A percentile compares a stretch with the other conserved stretches of the same genome.
phyloP scores from a whole-genome alignment of 2,329 filamentous ascomycete species.

The Colletotrichum sp. region DNA sequence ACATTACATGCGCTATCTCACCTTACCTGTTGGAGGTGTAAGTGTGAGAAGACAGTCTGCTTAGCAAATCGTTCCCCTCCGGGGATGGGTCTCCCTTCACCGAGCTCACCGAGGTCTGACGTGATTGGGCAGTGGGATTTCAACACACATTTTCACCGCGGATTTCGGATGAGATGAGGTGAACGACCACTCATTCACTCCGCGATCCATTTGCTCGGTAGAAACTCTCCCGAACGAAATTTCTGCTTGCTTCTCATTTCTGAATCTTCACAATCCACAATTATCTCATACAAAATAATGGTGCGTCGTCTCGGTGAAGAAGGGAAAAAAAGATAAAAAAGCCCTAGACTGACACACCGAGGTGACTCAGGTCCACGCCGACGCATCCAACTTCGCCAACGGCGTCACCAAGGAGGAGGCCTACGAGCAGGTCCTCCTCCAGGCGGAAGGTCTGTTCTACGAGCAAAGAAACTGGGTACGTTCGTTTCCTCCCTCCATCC shows the following conservation, averaged over 20 bases:
- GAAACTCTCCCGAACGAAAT: rapidly evolving
- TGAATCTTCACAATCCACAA: rapidly evolving
- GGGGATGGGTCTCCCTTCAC: neutral
- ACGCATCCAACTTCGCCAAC: constrained; percentile 74
- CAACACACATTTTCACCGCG: constrained; percentile 10
- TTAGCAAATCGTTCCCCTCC: neutral
- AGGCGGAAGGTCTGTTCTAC: constrained; percentile 71
- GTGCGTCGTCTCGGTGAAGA: neutral
- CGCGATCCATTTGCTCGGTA: neutral
- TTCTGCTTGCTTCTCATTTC: neutral
- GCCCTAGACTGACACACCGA: neutral
- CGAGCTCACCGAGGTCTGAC: constrained; percentile 9
- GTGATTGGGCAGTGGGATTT: constrained; percentile 16
- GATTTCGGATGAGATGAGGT: neutral
- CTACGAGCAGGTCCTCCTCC: constrained; percentile 75
- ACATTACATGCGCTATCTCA: neutral
- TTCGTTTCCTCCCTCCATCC: neutral
- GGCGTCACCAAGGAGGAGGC: constrained; percentile 74
- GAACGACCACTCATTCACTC: neutral
- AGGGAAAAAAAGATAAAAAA: neutral
- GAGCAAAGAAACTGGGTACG: constrained; percentile 82
- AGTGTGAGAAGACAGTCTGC: neutral
- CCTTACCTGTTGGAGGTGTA: neutral
- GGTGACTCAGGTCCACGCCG: constrained; percentile 70
- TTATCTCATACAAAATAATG: neutral